These are phyloP conservation scores for Chaetoscypha palmicola DNA, from an alignment of 2,329 filamentous ascomycete species.

Conservation along the genomic window DNA sequence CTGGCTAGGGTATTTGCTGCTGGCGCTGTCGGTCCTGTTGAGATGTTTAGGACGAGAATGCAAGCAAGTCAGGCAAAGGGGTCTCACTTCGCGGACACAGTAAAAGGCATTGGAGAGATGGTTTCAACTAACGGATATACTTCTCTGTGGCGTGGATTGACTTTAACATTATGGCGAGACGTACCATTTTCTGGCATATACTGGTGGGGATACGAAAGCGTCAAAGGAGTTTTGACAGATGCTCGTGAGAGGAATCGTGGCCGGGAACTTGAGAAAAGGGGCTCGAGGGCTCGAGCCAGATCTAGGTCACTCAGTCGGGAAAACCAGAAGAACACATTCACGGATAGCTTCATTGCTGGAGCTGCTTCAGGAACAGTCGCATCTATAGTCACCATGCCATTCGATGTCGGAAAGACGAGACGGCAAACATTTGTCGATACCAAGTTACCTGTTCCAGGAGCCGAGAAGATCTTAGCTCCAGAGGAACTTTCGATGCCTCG, in stretches of 20 bases:
- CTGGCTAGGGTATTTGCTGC: slow-evolving; percentile 74
- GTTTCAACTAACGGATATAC: slow-evolving; percentile 68
- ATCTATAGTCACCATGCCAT: slow-evolving; percentile 84
- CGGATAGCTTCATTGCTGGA: slow-evolving; percentile 85
- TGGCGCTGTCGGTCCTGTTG: slow-evolving; percentile 77
- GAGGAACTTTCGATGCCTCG: slow-evolving; percentile 73
- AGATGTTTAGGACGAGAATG: slow-evolving; percentile 88
- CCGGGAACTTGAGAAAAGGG: slow-evolving; percentile 34
- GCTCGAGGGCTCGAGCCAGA: slow-evolving; percentile 37
- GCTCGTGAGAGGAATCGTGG: slow-evolving; percentile 49
- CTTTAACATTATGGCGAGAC: slow-evolving; percentile 89
- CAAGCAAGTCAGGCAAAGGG: slow-evolving; percentile 60
- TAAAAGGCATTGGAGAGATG: slow-evolving; percentile 72
- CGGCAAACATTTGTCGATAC: slow-evolving; percentile 73
- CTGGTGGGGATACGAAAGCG: slow-evolving; percentile 94
- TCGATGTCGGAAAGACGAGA: slow-evolving; percentile 94
- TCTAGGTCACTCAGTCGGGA: slow-evolving; percentile 56
- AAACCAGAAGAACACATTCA: slow-evolving; percentile 68
- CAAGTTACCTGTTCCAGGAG: slow-evolving; percentile 27
- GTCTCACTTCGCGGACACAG: slow-evolving; percentile 71
- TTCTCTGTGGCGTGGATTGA: slow-evolving; percentile 84
- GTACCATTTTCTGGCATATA: slow-evolving; percentile 96
- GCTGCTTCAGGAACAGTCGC: slow-evolving; percentile 77
- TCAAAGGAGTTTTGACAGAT: slow-evolving; percentile 65
- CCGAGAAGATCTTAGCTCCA: slow-evolving; percentile 42